A percentile compares a stretch with the other conserved stretches of the same genome.
phyloP scores from a whole-genome alignment of 1,284 basidiomycete species.

The Sporisorium scitamineum region DNA sequence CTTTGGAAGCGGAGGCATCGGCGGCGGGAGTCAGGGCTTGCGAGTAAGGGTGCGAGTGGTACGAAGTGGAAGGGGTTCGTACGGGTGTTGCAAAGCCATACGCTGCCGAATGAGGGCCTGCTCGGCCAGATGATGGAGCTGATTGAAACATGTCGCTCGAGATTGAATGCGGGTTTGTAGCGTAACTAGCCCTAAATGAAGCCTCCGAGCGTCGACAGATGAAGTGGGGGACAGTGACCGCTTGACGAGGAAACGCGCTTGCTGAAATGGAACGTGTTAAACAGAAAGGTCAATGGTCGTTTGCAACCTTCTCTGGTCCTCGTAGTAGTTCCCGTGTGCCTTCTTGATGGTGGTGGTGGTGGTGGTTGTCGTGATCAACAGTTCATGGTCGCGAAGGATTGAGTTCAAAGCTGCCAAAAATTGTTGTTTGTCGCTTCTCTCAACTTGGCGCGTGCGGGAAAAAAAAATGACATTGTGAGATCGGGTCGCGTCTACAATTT shows the following conservation, averaged over 20 bases:
- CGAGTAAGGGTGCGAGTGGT: constrained; percentile 17
- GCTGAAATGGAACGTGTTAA: not conserved
- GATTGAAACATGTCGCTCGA: constrained; percentile 12
- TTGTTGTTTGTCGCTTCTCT: not conserved
- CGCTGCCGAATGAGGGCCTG: constrained; percentile 1
- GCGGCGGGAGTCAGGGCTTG: constrained; percentile 28
- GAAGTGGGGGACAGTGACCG: not conserved
- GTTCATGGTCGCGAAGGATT: not conserved
- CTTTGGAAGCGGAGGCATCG: constrained; percentile 20
- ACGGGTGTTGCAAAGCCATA: constrained; percentile 38
- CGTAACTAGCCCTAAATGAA: not conserved
- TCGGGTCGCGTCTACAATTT: not conserved
- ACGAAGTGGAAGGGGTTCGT: constrained; percentile 25
- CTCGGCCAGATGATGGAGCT: constrained; percentile 9
- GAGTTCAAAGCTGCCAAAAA: not conserved
- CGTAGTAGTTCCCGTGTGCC: not conserved
- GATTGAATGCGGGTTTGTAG: not conserved
- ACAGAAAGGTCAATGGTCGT: not conserved
- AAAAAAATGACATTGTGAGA: not conserved
- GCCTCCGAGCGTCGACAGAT: not conserved
- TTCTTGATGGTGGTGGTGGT: not conserved
- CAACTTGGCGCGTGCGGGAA: constrained; percentile 8
- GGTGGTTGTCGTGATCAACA: not conserved
- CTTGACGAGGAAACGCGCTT: not conserved
- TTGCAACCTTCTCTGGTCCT: not conserved